Evolutionary conservation across 805 yeast species (phyloP).

Genomic region (Schwanniomyces yamadae): DNA sequence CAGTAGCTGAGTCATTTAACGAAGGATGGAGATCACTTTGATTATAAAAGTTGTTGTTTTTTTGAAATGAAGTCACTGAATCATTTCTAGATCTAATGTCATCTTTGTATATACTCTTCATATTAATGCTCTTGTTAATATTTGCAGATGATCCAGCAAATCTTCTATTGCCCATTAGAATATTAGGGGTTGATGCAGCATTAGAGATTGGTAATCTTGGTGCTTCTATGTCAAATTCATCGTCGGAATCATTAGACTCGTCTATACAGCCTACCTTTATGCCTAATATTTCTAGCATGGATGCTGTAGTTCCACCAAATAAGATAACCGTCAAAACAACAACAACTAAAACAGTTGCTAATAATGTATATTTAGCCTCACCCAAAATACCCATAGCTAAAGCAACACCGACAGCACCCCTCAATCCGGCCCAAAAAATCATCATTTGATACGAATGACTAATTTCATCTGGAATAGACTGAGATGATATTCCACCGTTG

Average conservation of each 20-base stretch:
- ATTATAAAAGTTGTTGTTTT: slow-evolving; percentile 1
- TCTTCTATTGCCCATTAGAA: slow-evolving; percentile 18
- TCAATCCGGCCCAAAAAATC: slow-evolving; percentile 98
- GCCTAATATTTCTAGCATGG: slow-evolving; percentile 93
- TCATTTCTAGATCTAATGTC: slow-evolving; percentile 29
- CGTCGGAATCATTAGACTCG: slow-evolving; percentile 74
- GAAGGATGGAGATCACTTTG: slow-evolving; percentile 4
- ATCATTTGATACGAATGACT: slow-evolving; percentile 96
- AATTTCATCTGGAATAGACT: slow-evolving; percentile 74
- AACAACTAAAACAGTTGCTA: slow-evolving; percentile 95
- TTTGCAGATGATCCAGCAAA: slow-evolving; percentile 9
- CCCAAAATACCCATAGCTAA: slow-evolving; percentile 97
- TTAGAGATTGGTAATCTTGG: slow-evolving; percentile 36
- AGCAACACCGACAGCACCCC: slow-evolving; percentile 99
- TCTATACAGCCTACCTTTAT: slow-evolving; percentile 89
- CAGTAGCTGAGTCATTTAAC: slow-evolving; percentile 17
- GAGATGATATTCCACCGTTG: slow-evolving; percentile 41
- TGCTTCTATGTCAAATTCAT: slow-evolving; percentile 92
- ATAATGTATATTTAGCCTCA: slow-evolving; percentile 78
- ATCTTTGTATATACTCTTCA: slow-evolving; percentile 17
- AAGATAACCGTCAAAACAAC: slow-evolving; percentile 94
- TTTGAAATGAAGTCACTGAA: slow-evolving; percentile 23
- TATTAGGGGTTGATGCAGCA: slow-evolving; percentile 6
- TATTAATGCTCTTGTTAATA: slow-evolving; percentile 4
- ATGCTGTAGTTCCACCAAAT: slow-evolving; percentile 98